These are phyloP conservation scores for Betula pendula DNA, from an alignment of 306 rosid species.

Conservation along the genomic window DNA sequence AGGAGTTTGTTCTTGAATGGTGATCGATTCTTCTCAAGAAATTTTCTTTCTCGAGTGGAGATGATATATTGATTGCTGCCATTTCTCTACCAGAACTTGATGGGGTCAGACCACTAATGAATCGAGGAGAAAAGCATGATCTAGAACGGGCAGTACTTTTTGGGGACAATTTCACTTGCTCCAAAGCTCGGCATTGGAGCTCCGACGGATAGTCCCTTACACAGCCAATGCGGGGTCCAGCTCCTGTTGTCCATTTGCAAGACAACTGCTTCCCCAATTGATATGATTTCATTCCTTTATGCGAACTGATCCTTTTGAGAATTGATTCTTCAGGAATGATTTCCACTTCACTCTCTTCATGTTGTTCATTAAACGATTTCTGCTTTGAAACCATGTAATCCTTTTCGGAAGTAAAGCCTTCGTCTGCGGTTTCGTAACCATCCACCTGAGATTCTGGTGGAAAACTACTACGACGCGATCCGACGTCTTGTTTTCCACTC, in stretches of 20 bases:
- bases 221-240: constrained; percentile 94
- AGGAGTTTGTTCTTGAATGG: constrained; percentile 40
- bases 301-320: constrained; percentile 75
- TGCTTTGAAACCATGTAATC: constrained; percentile 32
- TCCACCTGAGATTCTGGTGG: constrained; percentile 27
- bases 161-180: constrained; percentile 86
- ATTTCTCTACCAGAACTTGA: constrained; percentile 29
- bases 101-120: constrained; percentile 25
- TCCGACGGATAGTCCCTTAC: constrained; percentile 86
- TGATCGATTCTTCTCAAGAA: constrained; percentile 25
- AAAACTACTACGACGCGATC: constrained; percentile 9
- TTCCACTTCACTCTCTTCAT: constrained; percentile 48
- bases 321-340: constrained; percentile 65
- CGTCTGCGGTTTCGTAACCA: constrained; percentile 30
- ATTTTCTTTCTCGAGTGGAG: constrained; percentile 10
- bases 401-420: constrained; percentile 21
- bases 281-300: constrained; percentile 68
- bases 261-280: constrained; percentile 91
- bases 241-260: constrained; percentile 98
- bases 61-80: constrained; percentile 10
- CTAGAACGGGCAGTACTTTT: constrained; percentile 44
- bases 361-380: constrained; percentile 33
- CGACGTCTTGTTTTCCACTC: constrained; percentile 29
- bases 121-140: constrained; percentile 41
- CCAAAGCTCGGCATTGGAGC: constrained; percentile 80